phyloP scores from a whole-genome alignment of 148 eudicot genomes.

The Mesembryanthemum crystallinum region DNA sequence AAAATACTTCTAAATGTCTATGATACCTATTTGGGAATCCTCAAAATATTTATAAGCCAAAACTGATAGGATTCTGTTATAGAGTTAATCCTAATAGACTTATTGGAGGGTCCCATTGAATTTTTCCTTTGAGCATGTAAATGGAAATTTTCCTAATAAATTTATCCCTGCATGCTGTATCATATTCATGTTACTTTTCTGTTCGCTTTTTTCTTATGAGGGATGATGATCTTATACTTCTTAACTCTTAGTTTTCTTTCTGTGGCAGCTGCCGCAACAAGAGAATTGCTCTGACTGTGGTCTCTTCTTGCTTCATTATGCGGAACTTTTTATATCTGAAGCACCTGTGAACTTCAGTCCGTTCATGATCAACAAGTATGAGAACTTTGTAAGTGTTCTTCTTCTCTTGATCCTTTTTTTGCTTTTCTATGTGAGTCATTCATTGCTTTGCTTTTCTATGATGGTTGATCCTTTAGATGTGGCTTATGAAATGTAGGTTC shows the following conservation, averaged over 20 bases:
- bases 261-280: conserved; percentile 92
- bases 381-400: conserved; percentile 63
- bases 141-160: too few relatives aligned
- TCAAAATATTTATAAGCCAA: too few relatives aligned
- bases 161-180: not conserved
- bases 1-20: too few relatives aligned
- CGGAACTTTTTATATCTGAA: conserved; percentile 70
- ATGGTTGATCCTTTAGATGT: not conserved
- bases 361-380: conserved; percentile 48
- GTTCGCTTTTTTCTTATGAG: not conserved
- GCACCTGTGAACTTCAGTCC: conserved; percentile 68
- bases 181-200: not conserved
- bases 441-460: not conserved
- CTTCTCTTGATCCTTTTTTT: not conserved
- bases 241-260: conserved; percentile 13
- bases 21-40: too few relatives aligned
- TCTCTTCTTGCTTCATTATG: conserved; percentile 94
- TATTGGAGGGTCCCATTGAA: too few relatives aligned
- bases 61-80: too few relatives aligned
- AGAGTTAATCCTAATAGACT: too few relatives aligned
- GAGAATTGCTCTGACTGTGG: conserved; percentile 85
- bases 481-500: not conserved
- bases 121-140: too few relatives aligned
- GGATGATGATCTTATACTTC: not conserved
- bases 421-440: not conserved